Base-by-base conservation (phyloP, 2,329 filamentous ascomycete genomes). In the Xylariomycetidae sp. region DNA sequence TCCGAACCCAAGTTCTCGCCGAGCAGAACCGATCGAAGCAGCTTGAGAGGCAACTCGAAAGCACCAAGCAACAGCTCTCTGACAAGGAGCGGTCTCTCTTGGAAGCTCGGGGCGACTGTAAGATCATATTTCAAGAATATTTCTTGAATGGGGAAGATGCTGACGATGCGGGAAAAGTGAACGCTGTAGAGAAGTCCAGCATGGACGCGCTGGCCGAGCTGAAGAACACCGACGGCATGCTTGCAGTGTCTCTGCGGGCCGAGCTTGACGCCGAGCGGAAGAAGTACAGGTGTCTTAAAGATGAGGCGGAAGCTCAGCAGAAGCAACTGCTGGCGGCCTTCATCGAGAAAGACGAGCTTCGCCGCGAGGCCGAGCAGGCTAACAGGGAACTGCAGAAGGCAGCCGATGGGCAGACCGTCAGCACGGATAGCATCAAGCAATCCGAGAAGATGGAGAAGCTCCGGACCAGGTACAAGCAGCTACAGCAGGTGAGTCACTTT, bases 281-380 rank as follows among this genome's bases (percentile, higher is more conserved):
- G 38, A 70, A 74, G 45, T 60, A 69, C 42, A 66, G 65, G 36
- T 56, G 62, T 34, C 56, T 70, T 31, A 63, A 60, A 39, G 60
- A 65, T 34, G 74, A 79, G 51, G 63, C 66, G 31, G 73, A 79
- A 33, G 64, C 70, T 39, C 68, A 75, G 48, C 74, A 76, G 56
- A 66, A 67, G 29, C 75, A 80, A 49, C 65, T 81, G 16, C 66
- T 80, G 44, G 67, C 75, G 25, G 70, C 73, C 27, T 63, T 80
- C 13, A 62, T 80, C 28, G 67, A 70, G 42, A 79, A 79, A 52
- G 75, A 80, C 39, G 70, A 71, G 53, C 60, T 78, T 34, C 67
- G 71, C 34, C 72, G 73, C 52, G 65, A 74, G 37, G 57, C 68
- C 22, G 71, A 74, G 42, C 64, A 67, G 31, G 55, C 54, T 32